Base-by-base conservation (phyloP, 768 basidiomycete species). In the Calocybe indica region DNA sequence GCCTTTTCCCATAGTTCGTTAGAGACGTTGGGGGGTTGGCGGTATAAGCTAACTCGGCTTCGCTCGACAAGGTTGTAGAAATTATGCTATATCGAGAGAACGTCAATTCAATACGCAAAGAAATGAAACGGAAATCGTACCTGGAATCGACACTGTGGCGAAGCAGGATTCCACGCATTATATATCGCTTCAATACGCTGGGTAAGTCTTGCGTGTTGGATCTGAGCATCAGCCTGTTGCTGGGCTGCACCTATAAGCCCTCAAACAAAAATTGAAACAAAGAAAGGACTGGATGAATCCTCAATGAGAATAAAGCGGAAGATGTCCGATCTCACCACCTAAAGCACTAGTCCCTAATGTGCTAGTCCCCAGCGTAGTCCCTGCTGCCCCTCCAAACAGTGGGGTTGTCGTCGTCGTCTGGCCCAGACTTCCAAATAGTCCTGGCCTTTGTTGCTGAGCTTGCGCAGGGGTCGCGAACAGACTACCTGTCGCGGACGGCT, bases 31-130 rank as follows among this genome's bases (percentile, higher is more conserved):
- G 72, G 61, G 9, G 91, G 90, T 11, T 86, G 80, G 6, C 77
- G 82, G 52, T 88, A 93, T 44, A 82, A 54, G 28, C 67, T 71
- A 2, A 86, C 79, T 54, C 83, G 73, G 5, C 68, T 69, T 0
- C 88, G 86, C 55, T 86, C 81, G 4, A 92, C 88, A 10, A 88
- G 68, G 55, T 92, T 92, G 62, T 93, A 92, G 55, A 93, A 93
- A 52, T 79, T 80, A 53, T 88, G 78, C 89, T 92, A 46, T 22
- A 29, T 37, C 29, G 30, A 48, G 35, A 15, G 14, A 12, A 37
- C 28, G 43, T 33, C 5, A 46, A 11, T 8, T 33, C 29, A 22
- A 28, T n/a, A 7, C 7, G 42, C n/a, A 9, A 5, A 29, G 11
- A 11, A 30, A 31, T 1, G 6, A 12, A 43, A 6, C 29, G 50